These are phyloP conservation scores for Phaffomyces thermotolerans DNA, from an alignment of 805 yeast species.

Conservation along the genomic window DNA sequence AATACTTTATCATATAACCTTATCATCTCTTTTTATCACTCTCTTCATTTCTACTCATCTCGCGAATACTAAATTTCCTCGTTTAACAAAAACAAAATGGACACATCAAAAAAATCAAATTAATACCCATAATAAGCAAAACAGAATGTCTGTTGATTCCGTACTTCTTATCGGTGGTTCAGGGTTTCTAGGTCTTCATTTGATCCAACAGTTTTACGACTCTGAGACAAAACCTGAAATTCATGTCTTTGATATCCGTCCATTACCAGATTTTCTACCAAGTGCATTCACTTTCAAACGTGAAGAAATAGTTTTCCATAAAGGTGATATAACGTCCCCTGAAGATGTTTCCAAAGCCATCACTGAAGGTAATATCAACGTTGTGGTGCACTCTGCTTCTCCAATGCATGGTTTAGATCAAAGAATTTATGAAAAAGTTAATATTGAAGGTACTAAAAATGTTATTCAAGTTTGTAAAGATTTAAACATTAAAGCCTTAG, in stretches of 20 bases:
- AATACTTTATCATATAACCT: too few relatives aligned
- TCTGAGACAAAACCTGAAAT: conserved; percentile 61
- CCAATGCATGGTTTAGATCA: conserved; percentile 89
- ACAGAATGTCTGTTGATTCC: conserved; percentile 17
- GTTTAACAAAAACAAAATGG: neutral
- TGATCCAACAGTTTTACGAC: conserved; percentile 76
- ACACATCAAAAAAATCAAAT: neutral
- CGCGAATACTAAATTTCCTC: conserved; percentile 1
- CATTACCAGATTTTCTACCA: conserved; percentile 67
- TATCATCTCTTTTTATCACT: too few relatives aligned
- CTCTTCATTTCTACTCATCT: neutral
- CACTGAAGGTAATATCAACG: conserved; percentile 49
- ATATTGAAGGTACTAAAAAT: conserved; percentile 81
- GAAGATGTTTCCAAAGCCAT: conserved; percentile 64
- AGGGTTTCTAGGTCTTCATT: conserved; percentile 89
- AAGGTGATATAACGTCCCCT: conserved; percentile 79
- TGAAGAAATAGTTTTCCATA: conserved; percentile 47
- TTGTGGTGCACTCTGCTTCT: conserved; percentile 92
- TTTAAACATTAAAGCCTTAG: conserved; percentile 51
- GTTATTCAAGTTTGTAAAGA: conserved; percentile 57
- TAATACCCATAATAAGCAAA: neutral
- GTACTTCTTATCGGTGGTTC: conserved; percentile 93
- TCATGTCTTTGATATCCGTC: conserved; percentile 87
- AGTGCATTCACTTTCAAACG: conserved; percentile 69
- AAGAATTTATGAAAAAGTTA: conserved; percentile 79